Percentiles rank a stretch among this genome's conserved stretches.
phyloP scores from a whole-genome alignment of 257 asterid genomes.

The Nicotiana attenuata region DNA sequence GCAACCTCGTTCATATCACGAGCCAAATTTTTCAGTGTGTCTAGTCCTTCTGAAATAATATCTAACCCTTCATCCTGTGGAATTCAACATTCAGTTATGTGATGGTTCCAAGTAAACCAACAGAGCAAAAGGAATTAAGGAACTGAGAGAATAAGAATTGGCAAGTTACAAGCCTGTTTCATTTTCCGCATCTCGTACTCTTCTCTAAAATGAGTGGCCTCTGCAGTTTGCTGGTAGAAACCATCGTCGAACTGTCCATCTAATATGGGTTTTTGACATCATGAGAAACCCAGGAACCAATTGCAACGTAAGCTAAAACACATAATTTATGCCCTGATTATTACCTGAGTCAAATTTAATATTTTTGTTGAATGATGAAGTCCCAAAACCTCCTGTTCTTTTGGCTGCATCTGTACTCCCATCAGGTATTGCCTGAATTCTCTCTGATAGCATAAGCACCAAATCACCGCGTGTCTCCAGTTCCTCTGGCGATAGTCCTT shows the following conservation, averaged over 20 bases:
- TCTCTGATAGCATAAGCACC: conserved; percentile 58
- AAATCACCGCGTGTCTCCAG: conserved; percentile 61
- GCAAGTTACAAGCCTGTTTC: conserved; percentile 78
- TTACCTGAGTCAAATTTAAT: conserved; percentile 68
- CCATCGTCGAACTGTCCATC: conserved; percentile 50
- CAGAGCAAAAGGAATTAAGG: not conserved
- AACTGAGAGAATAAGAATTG: conserved; percentile 8
- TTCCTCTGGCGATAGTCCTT: conserved; percentile 66
- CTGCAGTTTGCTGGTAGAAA: conserved; percentile 59
- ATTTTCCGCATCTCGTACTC: conserved; percentile 79
- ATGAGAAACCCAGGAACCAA: not conserved
- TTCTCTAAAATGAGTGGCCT: conserved; percentile 61
- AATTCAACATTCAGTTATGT: not conserved
- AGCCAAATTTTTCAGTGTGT: conserved; percentile 71
- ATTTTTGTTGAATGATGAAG: conserved; percentile 49
- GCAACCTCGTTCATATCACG: conserved; percentile 84
- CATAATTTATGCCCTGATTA: not conserved
- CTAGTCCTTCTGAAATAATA: conserved; percentile 70
- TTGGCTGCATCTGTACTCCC: conserved; percentile 29
- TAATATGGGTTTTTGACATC: conserved; percentile 11
- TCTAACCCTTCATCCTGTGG: conserved; percentile 82
- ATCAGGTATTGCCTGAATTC: conserved; percentile 72
- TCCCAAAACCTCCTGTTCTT: conserved; percentile 42
- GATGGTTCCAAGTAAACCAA: not conserved
- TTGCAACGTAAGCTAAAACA: not conserved